These are phyloP conservation scores for Elsinoe fawcettii DNA, from an alignment of 2,329 filamentous ascomycete species.

Conservation along the genomic window DNA sequence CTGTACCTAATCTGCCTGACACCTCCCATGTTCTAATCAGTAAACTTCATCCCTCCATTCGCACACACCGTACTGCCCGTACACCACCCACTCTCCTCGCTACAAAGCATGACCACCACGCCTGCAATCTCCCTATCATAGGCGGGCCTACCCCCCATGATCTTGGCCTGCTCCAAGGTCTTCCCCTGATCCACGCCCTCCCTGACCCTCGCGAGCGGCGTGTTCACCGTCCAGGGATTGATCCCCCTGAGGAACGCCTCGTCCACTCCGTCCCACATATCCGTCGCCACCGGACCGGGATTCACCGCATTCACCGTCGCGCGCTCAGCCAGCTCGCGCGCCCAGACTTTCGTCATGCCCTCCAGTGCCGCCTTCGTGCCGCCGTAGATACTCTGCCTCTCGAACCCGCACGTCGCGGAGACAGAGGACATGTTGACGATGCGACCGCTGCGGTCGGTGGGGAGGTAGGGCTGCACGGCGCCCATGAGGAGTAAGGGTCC, in stretches of 20 bases:
- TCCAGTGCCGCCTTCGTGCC: slow-evolving; percentile 61
- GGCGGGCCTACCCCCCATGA: slow-evolving; percentile 51
- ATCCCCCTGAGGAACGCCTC: slow-evolving; percentile 52
- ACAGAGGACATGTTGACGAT: slow-evolving; percentile 57
- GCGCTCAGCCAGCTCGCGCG: slow-evolving; percentile 53
- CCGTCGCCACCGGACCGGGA: slow-evolving; percentile 58
- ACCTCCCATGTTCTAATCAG: slow-evolving; percentile 2
- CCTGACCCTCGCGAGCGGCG: slow-evolving; percentile 57
- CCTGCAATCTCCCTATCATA: slow-evolving; percentile 67
- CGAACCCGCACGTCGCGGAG: slow-evolving; percentile 50
- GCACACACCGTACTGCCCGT: slow-evolving; percentile 74
- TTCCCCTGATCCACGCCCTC: slow-evolving; percentile 54
- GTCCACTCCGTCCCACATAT: slow-evolving; percentile 55
- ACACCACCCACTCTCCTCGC: slow-evolving; percentile 62
- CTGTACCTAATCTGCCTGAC: not conserved
- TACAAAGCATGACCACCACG: slow-evolving; percentile 67
- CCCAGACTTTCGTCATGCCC: slow-evolving; percentile 62
- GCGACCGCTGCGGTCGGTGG: slow-evolving; percentile 56
- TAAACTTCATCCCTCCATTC: slow-evolving; percentile 67
- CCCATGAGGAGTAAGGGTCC: slow-evolving; percentile 73
- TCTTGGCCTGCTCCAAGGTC: slow-evolving; percentile 37
- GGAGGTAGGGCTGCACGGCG: slow-evolving; percentile 61
- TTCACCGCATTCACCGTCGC: slow-evolving; percentile 60
- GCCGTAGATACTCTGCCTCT: slow-evolving; percentile 54
- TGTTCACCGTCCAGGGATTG: slow-evolving; percentile 53